Evolutionary conservation across 2,329 filamentous ascomycete genomes (phyloP), one percentile per base, ranked within the genome.

Genomic region (Diaporthe ampelina): DNA sequence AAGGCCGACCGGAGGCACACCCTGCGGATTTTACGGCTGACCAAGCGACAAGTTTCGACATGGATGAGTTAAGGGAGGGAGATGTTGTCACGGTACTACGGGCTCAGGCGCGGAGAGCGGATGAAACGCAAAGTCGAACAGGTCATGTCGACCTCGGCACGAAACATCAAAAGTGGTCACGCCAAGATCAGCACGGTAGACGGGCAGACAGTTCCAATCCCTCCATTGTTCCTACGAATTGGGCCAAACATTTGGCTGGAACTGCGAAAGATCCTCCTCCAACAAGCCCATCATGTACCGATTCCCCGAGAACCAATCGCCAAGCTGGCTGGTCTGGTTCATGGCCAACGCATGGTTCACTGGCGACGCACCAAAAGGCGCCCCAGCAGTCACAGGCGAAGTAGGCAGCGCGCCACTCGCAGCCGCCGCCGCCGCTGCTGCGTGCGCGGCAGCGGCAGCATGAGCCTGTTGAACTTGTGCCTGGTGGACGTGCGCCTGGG

Each of bases 301-400:
- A 74, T 90, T 93, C 1, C 91, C 90, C 4, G 89, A 90, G 77
- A 92, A 93, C 91, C 91, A 93, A 76, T 92, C 91, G 2, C 89
- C 89, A 74, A 93, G 81, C 59, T 91, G 87, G 43, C 86, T 82
- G 32, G 83, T 80, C 74, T 83, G 79, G 73, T 79, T 75, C 54
- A 76, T 45, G 40, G 73, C 71, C 65, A 67, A 40, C 32, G 74
- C 71, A n/a, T 70, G 54, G 19, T 65, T 50, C 17, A 11, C 54
- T 13, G 70, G 61, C 70, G 40, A 75, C 43, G 57, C 76, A 67
- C 61, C 57, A 52, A 72, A 72, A 19, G 45, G 45, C 15, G 70
- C 75, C 6, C 71, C 69, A 29, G 70, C 54, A 35, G 57, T 69
- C 19, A 73, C 52, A 0, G 72, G 67, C 0, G 71, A 73, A 9